Evolutionary conservation across 768 basidiomycete genomes (phyloP).

Genomic region (Termitomyces titanicus): DNA sequence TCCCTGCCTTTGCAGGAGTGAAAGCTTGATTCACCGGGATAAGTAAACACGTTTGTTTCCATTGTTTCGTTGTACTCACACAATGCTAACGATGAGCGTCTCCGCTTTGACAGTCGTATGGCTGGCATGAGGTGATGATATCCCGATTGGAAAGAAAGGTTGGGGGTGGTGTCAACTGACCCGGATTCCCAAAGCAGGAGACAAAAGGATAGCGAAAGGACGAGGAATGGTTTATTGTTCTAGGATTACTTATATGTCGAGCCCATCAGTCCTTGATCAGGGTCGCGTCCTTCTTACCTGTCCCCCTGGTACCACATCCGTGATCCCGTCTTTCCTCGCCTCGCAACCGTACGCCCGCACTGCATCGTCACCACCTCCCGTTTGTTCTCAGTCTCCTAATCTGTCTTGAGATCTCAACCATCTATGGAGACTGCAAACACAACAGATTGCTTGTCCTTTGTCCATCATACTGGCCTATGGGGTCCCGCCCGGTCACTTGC

Average conservation of each 20-base stretch:
- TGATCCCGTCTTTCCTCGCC: not conserved
- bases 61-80: slow-evolving; percentile 7
- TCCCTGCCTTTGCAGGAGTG: slow-evolving; percentile 47
- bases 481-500: not conserved
- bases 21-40: slow-evolving; percentile 16
- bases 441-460: not conserved
- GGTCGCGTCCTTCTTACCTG: not conserved
- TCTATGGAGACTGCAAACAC: not conserved
- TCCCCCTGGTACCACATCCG: not conserved
- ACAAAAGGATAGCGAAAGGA: slow-evolving; percentile 14
- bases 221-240: not conserved
- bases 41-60: not conserved
- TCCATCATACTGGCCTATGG: not conserved
- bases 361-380: not conserved
- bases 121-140: slow-evolving; percentile 12
- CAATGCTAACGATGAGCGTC: slow-evolving; percentile 14
- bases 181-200: slow-evolving; percentile 15
- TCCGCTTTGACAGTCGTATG: slow-evolving; percentile 15
- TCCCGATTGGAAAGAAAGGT: slow-evolving; percentile 2
- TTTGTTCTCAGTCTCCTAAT: not conserved
- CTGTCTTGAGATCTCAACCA: not conserved
- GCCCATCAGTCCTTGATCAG: not conserved
- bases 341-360: not conserved
- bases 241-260: slow-evolving; percentile 1
- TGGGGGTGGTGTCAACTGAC: not conserved